These are phyloP conservation scores for Podospora australis DNA, from an alignment of 495 filamentous ascomycete species.

Conservation along the genomic window DNA sequence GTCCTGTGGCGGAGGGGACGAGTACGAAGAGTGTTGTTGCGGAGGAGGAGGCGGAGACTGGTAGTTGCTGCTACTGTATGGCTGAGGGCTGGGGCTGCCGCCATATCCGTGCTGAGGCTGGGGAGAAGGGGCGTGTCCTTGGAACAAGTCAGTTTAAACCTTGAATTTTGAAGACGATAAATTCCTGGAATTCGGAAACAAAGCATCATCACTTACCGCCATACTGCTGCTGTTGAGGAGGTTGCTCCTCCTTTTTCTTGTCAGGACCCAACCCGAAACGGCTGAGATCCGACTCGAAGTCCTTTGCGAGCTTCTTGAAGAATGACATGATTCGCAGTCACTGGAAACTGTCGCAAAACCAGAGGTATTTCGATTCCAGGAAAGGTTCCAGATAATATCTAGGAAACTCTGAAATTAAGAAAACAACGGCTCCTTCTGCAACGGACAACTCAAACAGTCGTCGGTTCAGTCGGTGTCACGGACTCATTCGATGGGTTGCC, in stretches of 20 bases:
- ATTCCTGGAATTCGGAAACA: too few species aligned
- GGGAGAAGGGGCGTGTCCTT: too few species aligned
- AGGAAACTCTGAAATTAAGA: too few species aligned
- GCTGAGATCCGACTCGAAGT: conserved; percentile 16
- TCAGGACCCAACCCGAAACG: conserved; percentile 16
- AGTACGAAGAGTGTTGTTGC: background rate
- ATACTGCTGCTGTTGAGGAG: conserved; percentile 13
- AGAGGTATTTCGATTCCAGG: too few species aligned
- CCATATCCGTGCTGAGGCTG: conserved; percentile 24
- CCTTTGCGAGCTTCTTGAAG: conserved; percentile 25
- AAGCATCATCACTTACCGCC: too few species aligned
- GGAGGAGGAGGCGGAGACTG: background rate
- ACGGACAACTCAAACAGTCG: too few species aligned
- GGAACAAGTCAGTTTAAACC: too few species aligned
- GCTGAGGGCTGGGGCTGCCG: conserved; percentile 17
- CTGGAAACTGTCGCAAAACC: too few species aligned
- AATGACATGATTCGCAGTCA: conserved; percentile 26
- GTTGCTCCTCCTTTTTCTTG: conserved; percentile 15
- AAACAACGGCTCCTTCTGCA: too few species aligned
- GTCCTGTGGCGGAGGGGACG: background rate
- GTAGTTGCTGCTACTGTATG: conserved; percentile 12
- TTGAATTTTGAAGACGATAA: too few species aligned
- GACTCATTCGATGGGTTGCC: too few species aligned
- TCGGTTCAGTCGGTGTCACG: too few species aligned
- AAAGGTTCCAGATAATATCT: background rate